phyloP scores from a whole-genome alignment of 176 grass and related monocot species.

The Triticum monococcum region DNA sequence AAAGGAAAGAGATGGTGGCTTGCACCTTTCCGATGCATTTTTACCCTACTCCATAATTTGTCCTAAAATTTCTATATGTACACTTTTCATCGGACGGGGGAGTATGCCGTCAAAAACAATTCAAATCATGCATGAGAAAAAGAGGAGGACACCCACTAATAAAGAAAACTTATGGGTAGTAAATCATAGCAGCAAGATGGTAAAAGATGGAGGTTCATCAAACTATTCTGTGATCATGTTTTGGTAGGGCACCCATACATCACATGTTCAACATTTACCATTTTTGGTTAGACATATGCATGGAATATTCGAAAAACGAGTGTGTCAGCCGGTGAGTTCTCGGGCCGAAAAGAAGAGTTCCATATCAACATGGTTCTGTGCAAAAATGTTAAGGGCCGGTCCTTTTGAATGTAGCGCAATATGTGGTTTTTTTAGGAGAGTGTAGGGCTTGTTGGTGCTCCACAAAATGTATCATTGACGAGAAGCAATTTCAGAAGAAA shows the following conservation, averaged over 20 bases:
- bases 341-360: neutral
- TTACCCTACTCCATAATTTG: no score
- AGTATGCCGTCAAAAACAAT: neutral
- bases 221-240: neutral
- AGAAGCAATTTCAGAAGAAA: constrained; percentile 15
- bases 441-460: constrained; percentile 31
- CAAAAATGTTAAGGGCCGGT: neutral
- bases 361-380: constrained; percentile 21
- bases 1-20: no score
- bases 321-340: neutral
- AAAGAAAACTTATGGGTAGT: neutral
- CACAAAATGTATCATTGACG: neutral
- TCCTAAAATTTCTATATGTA: no score
- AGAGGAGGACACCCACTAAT: neutral
- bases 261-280: neutral
- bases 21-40: no score
- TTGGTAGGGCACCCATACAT: neutral
- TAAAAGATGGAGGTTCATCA: neutral
- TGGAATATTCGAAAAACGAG: neutral
- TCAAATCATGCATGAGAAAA: neutral
- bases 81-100: no score
- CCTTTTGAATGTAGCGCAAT: neutral
- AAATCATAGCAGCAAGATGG: no score
- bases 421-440: neutral
- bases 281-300: constrained; percentile 19